Conservation (phyloP, 2,329 filamentous ascomycete genomes). For the Pseudocercospora pini-densiflorae region DNA sequence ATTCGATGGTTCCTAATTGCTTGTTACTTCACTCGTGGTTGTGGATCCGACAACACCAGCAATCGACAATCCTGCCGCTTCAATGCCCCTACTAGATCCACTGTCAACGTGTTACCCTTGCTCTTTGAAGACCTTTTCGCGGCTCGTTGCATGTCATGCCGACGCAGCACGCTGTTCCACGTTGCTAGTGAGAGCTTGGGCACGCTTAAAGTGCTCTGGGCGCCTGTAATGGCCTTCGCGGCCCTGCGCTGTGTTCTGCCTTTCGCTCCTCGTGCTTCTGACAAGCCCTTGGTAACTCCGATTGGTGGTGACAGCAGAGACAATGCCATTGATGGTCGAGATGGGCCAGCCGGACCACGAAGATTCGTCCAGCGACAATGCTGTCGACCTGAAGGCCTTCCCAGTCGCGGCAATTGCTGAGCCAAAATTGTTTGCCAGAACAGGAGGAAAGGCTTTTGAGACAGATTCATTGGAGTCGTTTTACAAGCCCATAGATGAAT, state of each 20-base stretch:
- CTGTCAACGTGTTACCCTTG: slow-evolving; percentile 10
- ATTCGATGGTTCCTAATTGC: neutral
- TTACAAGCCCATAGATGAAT: slow-evolving; percentile 57
- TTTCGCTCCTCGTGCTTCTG: neutral
- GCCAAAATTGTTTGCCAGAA: slow-evolving; percentile 24
- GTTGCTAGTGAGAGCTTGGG: slow-evolving; percentile 14
- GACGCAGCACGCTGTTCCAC: neutral
- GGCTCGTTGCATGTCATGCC: slow-evolving; percentile 3
- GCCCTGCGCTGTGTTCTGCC: neutral
- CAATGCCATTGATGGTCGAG: neutral
- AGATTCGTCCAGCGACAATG: slow-evolving; percentile 8
- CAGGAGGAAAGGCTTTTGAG: slow-evolving; percentile 41
- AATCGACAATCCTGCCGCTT: neutral
- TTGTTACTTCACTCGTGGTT: neutral
- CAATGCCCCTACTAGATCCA: neutral
- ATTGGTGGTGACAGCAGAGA: neutral
- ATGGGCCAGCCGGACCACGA: slow-evolving; percentile 8
- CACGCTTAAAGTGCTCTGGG: slow-evolving; percentile 14
- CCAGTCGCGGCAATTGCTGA: slow-evolving; percentile 26
- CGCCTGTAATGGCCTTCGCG: neutral
- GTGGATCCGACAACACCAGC: neutral
- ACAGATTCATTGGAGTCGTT: slow-evolving; percentile 41
- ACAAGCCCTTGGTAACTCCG: slow-evolving; percentile 12
- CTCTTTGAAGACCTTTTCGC: slow-evolving; percentile 3
- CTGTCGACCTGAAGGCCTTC: slow-evolving; percentile 22